Percentiles rank a stretch among this genome's conserved stretches.
Evolutionary conservation across 2,329 filamentous ascomycete species (phyloP).

Genomic region (Hysterium pulicare): DNA sequence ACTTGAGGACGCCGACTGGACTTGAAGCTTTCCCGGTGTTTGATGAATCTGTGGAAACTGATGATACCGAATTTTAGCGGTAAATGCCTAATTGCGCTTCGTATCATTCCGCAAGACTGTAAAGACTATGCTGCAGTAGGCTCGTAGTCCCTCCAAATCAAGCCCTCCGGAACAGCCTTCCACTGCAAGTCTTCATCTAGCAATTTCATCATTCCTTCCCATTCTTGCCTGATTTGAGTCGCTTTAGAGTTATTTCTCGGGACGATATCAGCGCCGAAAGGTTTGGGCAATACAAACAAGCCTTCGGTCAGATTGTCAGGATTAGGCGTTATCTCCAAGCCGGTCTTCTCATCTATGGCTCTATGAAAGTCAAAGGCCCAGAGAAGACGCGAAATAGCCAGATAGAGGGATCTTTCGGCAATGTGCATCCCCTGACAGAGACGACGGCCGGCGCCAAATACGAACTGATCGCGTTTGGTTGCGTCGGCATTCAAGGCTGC

Average conservation of each 20-base stretch:
- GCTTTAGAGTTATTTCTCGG: constrained; percentile 4
- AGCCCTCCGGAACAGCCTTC: constrained; percentile 5
- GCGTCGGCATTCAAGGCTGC: constrained; percentile 30
- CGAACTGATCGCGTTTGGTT: constrained; percentile 46
- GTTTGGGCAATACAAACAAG: constrained; percentile 4
- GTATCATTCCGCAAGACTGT: too few species aligned
- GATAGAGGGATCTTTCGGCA: constrained; percentile 7
- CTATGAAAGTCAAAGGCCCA: constrained; percentile 8
- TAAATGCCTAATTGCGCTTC: too few species aligned
- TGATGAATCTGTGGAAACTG: too few species aligned
- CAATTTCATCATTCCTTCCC: constrained; percentile 1
- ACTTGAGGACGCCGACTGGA: too few species aligned
- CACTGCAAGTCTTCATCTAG: constrained; percentile 8
- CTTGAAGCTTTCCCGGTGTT: too few species aligned
- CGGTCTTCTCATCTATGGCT: not conserved
- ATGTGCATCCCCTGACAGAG: constrained; percentile 48
- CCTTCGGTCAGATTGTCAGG: constrained; percentile 3
- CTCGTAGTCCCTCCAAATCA: constrained; percentile 1
- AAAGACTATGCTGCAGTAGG: too few species aligned
- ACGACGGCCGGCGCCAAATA: constrained; percentile 51
- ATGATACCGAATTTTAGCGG: too few species aligned
- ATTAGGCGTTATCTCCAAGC: not conserved
- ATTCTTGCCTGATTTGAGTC: constrained; percentile 4
- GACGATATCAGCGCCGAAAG: constrained; percentile 3
- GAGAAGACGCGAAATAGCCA: constrained; percentile 7